Percentiles rank a stretch among this genome's conserved stretches.
These are phyloP conservation scores for Claviceps cyperi DNA, from an alignment of 2,329 filamentous ascomycete species.

Conservation along the genomic window DNA sequence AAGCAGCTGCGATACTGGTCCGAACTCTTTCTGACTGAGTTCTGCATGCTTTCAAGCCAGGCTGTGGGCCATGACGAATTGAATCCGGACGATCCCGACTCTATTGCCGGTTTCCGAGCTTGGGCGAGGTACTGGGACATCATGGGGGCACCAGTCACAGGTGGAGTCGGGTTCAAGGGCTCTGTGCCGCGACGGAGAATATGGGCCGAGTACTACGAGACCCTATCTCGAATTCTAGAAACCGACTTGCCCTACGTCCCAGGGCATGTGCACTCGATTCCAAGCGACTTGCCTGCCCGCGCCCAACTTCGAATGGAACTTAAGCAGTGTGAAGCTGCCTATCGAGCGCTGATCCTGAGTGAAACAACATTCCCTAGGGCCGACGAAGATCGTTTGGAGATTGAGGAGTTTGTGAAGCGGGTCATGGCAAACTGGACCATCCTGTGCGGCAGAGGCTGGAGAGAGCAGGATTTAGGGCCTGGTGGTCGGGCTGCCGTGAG, in stretches of 20 bases:
- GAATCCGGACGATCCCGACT: conserved; percentile 35
- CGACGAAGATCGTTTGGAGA: conserved; percentile 59
- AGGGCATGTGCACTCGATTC: conserved; percentile 25
- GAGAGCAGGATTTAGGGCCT: conserved; percentile 63
- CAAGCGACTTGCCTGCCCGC: conserved; percentile 38
- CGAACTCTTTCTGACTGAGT: conserved; percentile 61
- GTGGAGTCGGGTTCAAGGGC: conserved; percentile 44
- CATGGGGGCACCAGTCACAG: conserved; percentile 30
- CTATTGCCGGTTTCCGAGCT: conserved; percentile 43
- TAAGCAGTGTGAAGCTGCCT: conserved; percentile 62
- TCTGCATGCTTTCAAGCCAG: conserved; percentile 54
- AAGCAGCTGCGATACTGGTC: conserved; percentile 64
- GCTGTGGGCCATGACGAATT: conserved; percentile 37
- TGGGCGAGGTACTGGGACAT: conserved; percentile 59
- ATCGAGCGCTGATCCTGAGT: conserved; percentile 62
- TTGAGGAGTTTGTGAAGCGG: conserved; percentile 68
- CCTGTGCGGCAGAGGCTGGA: conserved; percentile 67
- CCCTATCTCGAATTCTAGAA: conserved; percentile 63
- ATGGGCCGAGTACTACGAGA: conserved; percentile 75
- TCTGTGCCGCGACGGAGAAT: conserved; percentile 50
- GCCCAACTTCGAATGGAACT: conserved; percentile 60
- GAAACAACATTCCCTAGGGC: conserved; percentile 78
- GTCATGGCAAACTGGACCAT: conserved; percentile 77
- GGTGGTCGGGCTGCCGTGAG: conserved; percentile 65
- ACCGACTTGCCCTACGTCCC: conserved; percentile 46